Base-by-base conservation (phyloP, 768 basidiomycete genomes). In the Kockovaella imperatae region DNA sequence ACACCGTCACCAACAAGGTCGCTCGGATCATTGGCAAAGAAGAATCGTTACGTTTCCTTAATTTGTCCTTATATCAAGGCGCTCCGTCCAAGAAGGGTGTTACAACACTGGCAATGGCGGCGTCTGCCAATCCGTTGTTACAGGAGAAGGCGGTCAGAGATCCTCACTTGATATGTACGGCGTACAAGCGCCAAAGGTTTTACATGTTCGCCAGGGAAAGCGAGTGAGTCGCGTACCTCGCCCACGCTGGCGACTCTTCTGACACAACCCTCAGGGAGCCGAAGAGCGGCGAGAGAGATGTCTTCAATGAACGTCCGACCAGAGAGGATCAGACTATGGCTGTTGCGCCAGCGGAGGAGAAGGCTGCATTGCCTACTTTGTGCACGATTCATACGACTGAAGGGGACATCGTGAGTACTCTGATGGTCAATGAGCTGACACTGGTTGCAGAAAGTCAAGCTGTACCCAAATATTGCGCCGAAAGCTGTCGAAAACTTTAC, bases 401-500 rank as follows among this genome's bases (percentile, higher is more conserved):
- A 61, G 95, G 95, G 17, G 95, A 99, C 71, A 91, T 99, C 47
- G 64, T 69, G 25, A 44, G 62, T 53, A 32, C 23, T 29, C 25
- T 32, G 1, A 28, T 11, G 24, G 15, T 35, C 18, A 5, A 14
- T n/a, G 6, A 11, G 34, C 51, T 51, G 43, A 39, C 21, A 25
- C 18, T 13, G 8, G 25, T 3, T 38, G 35, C 30, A 69, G 65
- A 56, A 57, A 32, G 51, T 73, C 48, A 65, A 64, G 42, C 53
- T 73, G 8, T 96, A 88, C 80, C 95, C 95, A 0, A 79, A 86
- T 55, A 82, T 87, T 47, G 86, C 87, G 4, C 95, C 95, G 3
- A 95, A 86, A 71, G 80, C 95, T 0, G 93, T 99, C 31, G 95
- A 99, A 74, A 99, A 96, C 75, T 97, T 99, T 72, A 85, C 87